Evolutionary conservation across 1,284 basidiomycete genomes (phyloP), one percentile per base, ranked within the genome.

Genomic region (Neonothopanus nambi): DNA sequence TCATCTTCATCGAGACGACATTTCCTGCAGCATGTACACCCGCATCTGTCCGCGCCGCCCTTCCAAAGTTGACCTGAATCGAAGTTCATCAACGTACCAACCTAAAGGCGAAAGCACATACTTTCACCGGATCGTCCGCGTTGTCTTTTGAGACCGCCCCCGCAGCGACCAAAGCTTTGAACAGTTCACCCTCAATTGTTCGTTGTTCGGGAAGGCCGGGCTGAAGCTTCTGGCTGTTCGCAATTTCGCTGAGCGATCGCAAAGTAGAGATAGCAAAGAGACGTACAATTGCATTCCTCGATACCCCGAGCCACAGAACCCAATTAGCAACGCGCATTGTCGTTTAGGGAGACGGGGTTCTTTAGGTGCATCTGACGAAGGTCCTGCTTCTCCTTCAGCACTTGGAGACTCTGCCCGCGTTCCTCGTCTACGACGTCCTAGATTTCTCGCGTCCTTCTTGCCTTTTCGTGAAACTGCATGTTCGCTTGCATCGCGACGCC

Each of bases 21-120:
- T 99, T 99, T 11, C 95, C 93, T 6, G 95, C 95, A 5, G 97
- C 97, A 66, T 98, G 95, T 5, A 99, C 97, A 17, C 97, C 97
- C 1, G 95, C 91, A 69, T 99, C 97, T 0, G 97, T 99, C 2
- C 97, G 79, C 5, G 97, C 97, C 2, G 96, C 93, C 36, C 97
- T 84, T 41, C 86, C 87, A 12, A 99, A 81, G 45, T 81, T 84
- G 49, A 95, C 90, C 91, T 93, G 46, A 48, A 1, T 20, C 15
- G 26, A 7, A 18, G n/a, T 28, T 13, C 23, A 18, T 47, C n/a
- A 46, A 48, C 36, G 45, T 26, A 48, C 46, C 37, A 49, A 15
- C 3, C 50, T 41, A 28, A 41, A 30, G 4, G 24, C n/a, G 17
- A 50, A 20, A 18, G 12, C 3, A 41, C 45, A 40, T 21, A 89